A percentile compares a stretch with the other conserved stretches of the same genome.
Conservation (phyloP, 495 filamentous ascomycete species). For the Xylaria nigripes region DNA sequence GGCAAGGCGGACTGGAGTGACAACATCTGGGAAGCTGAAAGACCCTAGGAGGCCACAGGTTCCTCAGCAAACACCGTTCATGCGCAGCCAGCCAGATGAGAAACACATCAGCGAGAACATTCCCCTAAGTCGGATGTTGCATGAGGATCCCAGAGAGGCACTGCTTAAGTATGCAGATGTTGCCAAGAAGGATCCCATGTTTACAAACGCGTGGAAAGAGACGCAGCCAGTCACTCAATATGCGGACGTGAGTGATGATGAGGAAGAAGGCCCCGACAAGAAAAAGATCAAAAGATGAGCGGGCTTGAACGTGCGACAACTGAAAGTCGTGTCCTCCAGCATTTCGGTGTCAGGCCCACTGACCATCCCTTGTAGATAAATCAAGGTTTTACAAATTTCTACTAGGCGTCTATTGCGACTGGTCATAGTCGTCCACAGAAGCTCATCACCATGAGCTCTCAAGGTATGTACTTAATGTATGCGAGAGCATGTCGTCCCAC, state of each 20-base stretch:
- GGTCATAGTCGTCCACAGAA: not conserved
- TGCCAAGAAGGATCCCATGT: slow-evolving; percentile 86
- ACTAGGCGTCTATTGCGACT: not conserved
- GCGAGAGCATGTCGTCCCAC: not conserved
- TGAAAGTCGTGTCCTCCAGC: not conserved
- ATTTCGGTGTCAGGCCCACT: not conserved
- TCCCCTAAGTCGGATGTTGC: slow-evolving; percentile 85
- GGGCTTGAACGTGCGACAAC: not conserved
- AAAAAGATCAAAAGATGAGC: slow-evolving; percentile 52
- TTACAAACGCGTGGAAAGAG: slow-evolving; percentile 84
- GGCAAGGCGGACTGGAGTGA: slow-evolving; percentile 48
- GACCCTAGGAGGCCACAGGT: slow-evolving; percentile 76
- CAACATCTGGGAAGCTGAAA: slow-evolving; percentile 68
- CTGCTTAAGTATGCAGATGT: slow-evolving; percentile 91
- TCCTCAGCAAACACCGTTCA: slow-evolving; percentile 81
- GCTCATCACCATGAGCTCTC: not conserved
- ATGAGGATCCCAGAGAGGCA: slow-evolving; percentile 93
- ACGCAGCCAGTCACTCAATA: slow-evolving; percentile 93
- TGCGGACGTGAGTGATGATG: slow-evolving; percentile 86
- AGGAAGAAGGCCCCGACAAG: slow-evolving; percentile 60
- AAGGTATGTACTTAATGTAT: not conserved
- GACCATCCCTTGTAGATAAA: not conserved
- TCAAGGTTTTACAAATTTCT: not conserved
- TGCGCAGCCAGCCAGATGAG: slow-evolving; percentile 84
- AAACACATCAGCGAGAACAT: slow-evolving; percentile 80